Evolutionary conservation across 1,284 basidiomycete genomes (phyloP), one percentile per base, ranked within the genome.

Genomic region (Dichomitus squalens): DNA sequence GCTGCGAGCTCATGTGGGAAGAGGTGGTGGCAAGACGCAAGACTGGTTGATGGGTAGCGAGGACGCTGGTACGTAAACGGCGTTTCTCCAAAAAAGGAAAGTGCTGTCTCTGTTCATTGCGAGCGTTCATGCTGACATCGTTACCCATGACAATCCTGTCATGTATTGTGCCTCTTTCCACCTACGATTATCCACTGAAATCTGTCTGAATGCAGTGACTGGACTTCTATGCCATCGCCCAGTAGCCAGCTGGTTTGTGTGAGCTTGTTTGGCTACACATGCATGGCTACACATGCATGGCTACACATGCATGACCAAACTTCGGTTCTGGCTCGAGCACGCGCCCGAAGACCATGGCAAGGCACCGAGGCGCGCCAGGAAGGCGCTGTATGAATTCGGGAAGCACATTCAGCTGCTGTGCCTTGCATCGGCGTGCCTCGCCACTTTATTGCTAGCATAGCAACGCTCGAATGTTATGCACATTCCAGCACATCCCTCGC

Each of bases 1-100:
- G 76, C 65, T 79, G 79, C 64, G 79, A 76, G 72, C 75, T 82
- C 79, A 83, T 82, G 44, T 47, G 27, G 44, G 44, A 29, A 33
- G 31, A 31, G 70, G 66, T 66, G 62, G 68, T 63, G 53, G 60
- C 49, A 18, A 51, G 60, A 31, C 12, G 31, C 8, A 31, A 47
- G 41, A n/a, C 41, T 18, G 16, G 25, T n/a, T 12, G 27, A 11
- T 27, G 59, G 46, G 44, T 47, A 18, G 27, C 44, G 20, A 47
- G 44, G 44, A 47, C 18, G 31, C 44, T 11, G 18, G 44, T 47
- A 47, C 44, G 44, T 47, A 47, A 47, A 9, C 44, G 20, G 8
- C 16, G 29, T 44, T 47, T 21, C 31, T 31, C 44, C 41, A n/a
- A 21, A 31, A 33, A 31, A 20, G 29, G 44, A 31, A 47, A 27